These are phyloP conservation scores for Evernia prunastri DNA, from an alignment of 495 filamentous ascomycete genomes.

Conservation along the genomic window DNA sequence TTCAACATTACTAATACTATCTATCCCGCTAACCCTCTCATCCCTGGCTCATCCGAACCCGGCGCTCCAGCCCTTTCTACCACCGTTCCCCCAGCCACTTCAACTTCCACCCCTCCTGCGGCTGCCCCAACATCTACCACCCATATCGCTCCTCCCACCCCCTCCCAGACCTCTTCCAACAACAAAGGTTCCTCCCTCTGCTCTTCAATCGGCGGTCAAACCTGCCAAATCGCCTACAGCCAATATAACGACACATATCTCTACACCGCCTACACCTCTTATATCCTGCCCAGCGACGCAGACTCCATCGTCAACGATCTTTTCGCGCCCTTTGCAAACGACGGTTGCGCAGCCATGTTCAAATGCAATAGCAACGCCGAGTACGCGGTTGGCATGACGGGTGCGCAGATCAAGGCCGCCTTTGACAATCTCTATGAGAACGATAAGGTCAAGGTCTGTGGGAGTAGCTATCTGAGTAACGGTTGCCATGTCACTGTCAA, in stretches of 20 bases:
- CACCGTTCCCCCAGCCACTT: background rate
- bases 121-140: background rate
- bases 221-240: background rate
- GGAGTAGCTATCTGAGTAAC: background rate
- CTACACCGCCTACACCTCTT: slow-evolving; percentile 1
- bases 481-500: slow-evolving; percentile 5
- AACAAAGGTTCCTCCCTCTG: background rate
- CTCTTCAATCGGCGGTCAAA: background rate
- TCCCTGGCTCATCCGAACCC: background rate
- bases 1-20: slow-evolving; percentile 3
- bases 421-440: background rate
- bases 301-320: background rate
- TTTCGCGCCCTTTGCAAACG: background rate
- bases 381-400: slow-evolving; percentile 3
- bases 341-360: slow-evolving; percentile 4
- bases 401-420: background rate
- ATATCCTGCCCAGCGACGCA: background rate
- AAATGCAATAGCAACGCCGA: background rate
- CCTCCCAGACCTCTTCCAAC: background rate
- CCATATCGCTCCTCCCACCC: background rate
- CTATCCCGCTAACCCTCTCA: background rate
- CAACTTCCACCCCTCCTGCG: background rate
- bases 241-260: background rate
- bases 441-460: background rate
- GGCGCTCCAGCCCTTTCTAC: background rate